Conservation (phyloP, 345 rosid genomes). For the Sapria himalayana region DNA sequence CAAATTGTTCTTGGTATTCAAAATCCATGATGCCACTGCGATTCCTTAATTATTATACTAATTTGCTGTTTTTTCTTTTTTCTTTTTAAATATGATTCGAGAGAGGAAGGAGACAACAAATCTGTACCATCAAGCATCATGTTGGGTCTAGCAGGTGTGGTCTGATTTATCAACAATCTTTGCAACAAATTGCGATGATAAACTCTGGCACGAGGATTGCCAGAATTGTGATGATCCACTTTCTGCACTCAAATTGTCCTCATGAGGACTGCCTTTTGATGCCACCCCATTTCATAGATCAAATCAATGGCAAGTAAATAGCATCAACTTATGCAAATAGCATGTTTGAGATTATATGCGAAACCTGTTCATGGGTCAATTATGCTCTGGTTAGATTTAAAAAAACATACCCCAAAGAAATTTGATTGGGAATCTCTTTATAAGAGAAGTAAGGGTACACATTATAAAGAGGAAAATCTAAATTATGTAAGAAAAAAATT, state of each 20-base stretch:
- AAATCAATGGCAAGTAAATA: conserved; percentile 52
- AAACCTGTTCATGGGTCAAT: conserved; percentile 39
- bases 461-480: conserved; percentile 50
- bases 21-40: too few species aligned
- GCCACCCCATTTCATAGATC: conserved; percentile 95
- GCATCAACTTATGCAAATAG: conserved; percentile 87
- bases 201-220: conserved; percentile 41
- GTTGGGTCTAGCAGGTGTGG: conserved; percentile 62
- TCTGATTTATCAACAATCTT: conserved; percentile 29
- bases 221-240: too few species aligned
- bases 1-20: too few species aligned
- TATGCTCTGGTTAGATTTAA: conserved; percentile 55
- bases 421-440: conserved; percentile 31
- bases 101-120: too few species aligned
- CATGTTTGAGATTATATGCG: conserved; percentile 78
- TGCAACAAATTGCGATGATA: conserved; percentile 51
- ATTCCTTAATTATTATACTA: too few species aligned
- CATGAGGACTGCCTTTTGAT: conserved; percentile 52
- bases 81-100: too few species aligned
- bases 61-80: too few species aligned
- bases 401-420: conserved; percentile 45
- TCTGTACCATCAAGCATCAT: conserved; percentile 43
- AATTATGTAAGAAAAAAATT: conserved; percentile 42
- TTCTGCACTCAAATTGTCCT: conserved; percentile 48
- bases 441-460: conserved; percentile 82